Base-by-base conservation (phyloP, 208 protist species). In the Leptomonas pyrrhocoris region DNA sequence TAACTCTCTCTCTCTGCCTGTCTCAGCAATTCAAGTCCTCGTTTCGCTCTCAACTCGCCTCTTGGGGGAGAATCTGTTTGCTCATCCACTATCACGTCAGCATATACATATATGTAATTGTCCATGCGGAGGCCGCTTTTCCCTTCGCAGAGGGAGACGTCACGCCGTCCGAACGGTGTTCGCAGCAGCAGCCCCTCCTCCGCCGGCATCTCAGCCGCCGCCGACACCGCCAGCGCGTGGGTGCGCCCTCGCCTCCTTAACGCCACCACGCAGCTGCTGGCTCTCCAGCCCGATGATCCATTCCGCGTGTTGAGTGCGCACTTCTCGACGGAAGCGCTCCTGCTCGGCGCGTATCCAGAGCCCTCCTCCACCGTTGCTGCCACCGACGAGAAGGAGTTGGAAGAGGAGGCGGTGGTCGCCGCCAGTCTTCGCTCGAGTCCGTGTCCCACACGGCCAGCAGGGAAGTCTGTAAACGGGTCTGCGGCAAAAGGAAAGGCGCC, bases 251-350 rank as follows among this genome's bases (percentile, higher is more conserved):
- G 74, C 13, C 64, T 84, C 19, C 38, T 84, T 2, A 68, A 82
- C 49, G 45, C 51, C 23, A 67, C 79, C 1, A 56, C 69, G 25
- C 67, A 73, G 27, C 45, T 84, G 18, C 64, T 84, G 31, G n/a
- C 50, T 1, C 73, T 74, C 42, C 74, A 79, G 58, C 82, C 82
- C 16, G 43, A 59, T 23, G 74, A 81, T 42, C 78, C 82, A 13
- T 56, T 73, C 11, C 72, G 59, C 27, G 78, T 64, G 2, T 51
- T 84, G 23, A 49, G 51, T n/a, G 58, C 77, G 23, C 66, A 62
- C 73, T 69, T 87, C 18, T 59, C 73, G 38, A 73, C 42, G 27
- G 78, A 83, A 34, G 68, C 59, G 2, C 16, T 79, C 18, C 73
- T 79, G 28, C 31, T 74, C 19, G 45, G 57, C 21, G 30, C 60